Evolutionary conservation across 2,329 filamentous ascomycete species (phyloP).

Genomic region (Scolecobasidium constrictum): DNA sequence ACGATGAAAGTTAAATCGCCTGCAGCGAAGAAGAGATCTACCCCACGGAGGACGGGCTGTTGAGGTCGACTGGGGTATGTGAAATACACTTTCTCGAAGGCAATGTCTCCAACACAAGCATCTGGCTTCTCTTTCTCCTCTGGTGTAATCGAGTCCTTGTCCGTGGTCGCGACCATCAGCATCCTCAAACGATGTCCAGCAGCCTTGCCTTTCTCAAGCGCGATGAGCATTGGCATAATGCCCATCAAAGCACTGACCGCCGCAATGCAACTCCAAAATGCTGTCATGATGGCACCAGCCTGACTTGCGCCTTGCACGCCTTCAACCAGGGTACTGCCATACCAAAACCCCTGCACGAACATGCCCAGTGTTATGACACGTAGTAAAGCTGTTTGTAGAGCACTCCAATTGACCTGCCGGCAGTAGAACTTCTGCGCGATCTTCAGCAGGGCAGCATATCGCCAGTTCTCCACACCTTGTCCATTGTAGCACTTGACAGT

Average conservation of each 20-base stretch:
- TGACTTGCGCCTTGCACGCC: slow-evolving; percentile 39
- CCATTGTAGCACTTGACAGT: slow-evolving; percentile 81
- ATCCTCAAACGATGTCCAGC: slow-evolving; percentile 54
- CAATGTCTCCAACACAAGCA: slow-evolving; percentile 54
- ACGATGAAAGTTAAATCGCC: slow-evolving; percentile 71
- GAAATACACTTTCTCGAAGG: slow-evolving; percentile 63
- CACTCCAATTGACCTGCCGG: slow-evolving; percentile 56
- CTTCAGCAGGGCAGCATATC: slow-evolving; percentile 49
- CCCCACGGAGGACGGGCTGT: slow-evolving; percentile 47
- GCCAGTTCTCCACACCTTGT: slow-evolving; percentile 54
- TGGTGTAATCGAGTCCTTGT: background rate
- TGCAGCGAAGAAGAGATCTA: slow-evolving; percentile 58
- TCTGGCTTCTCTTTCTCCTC: background rate
- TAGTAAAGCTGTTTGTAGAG: slow-evolving; percentile 61
- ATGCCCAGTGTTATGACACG: slow-evolving; percentile 65
- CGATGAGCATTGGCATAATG: slow-evolving; percentile 64
- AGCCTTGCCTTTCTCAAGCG: slow-evolving; percentile 67
- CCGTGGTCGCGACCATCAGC: slow-evolving; percentile 18
- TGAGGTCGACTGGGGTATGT: slow-evolving; percentile 63
- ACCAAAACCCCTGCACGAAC: slow-evolving; percentile 87
- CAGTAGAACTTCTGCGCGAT: slow-evolving; percentile 53
- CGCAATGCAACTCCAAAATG: slow-evolving; percentile 73
- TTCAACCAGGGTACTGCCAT: slow-evolving; percentile 60
- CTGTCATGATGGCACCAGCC: slow-evolving; percentile 63
- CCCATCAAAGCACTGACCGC: slow-evolving; percentile 66